Evolutionary conservation across 192 early-diverging fungal species (phyloP), one percentile per base, ranked within the genome.

Genomic region (Funneliformis geosporum): DNA sequence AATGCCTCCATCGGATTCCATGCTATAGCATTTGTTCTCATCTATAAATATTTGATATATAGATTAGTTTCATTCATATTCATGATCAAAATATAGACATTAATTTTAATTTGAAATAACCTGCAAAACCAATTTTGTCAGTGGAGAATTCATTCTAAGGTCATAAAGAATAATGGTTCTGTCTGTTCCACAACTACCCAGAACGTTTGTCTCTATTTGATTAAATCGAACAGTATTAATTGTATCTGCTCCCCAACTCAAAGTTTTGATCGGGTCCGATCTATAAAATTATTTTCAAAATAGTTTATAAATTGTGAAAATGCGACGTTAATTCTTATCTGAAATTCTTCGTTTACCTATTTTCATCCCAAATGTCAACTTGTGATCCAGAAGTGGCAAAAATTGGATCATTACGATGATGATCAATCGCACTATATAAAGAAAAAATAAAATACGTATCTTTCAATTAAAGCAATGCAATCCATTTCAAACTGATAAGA

Each of bases 1-100:
- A 94, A 97, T 7, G 98, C 96, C 82, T 98, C 96, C 96, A 99
- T 98, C 6, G 98, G 98, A 83, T 99, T 99, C 98, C 98, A 99
- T 21, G 95, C 86, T 66, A 99, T 95, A 11, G 98, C 95, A 83
- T 99, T 99, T 33, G 96, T 95, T 75, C 91, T 91, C 88, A 97
- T 88, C 76, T 91, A 80, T 21, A 21, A 10, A 72, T n/a, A 33
- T 73, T 8, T 78, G 12, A 60, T n/a, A 16, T 84, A 60, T 14
- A 79, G 4, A 69, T 74, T 18, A 62, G 18, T 23, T 23, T 55
- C 3, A 16, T 25, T 11, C 23, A 62, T n/a, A 25, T 1, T 12
- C 11, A 27, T 23, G 12, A 27, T 27, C 9, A 64, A n/a, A n/a
- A n/a, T 33, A 33, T 33, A 33, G 33, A 64, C 5, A 14, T 12